Conservation (phyloP, 495 filamentous ascomycete species). For the Xanthoparmelia taractica region DNA sequence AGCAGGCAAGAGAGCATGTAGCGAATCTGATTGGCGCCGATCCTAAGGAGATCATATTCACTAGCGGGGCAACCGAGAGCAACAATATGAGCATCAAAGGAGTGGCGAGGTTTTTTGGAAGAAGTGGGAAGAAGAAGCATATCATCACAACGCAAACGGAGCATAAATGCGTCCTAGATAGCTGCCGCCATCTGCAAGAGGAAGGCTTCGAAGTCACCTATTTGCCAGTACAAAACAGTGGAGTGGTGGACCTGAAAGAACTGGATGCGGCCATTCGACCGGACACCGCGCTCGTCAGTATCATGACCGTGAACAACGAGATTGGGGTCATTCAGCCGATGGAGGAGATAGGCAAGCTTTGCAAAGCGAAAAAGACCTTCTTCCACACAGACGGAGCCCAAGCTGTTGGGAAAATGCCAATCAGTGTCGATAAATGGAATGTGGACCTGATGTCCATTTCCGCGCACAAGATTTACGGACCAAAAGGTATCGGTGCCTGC, state of each 20-base stretch:
- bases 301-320: conserved; percentile 99
- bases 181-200: conserved; percentile 90
- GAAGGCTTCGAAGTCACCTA: conserved; percentile 96
- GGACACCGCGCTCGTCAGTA: conserved; percentile 84
- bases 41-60: conserved; percentile 97
- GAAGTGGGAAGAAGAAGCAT: conserved; percentile 93
- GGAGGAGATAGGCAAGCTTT: conserved; percentile 87
- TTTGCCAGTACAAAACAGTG: conserved; percentile 77
- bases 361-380: conserved; percentile 85
- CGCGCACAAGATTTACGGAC: conserved; percentile 98
- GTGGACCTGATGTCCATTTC: conserved; percentile 98
- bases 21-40: conserved; percentile 87
- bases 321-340: conserved; percentile 96
- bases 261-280: conserved; percentile 87
- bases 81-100: conserved; percentile 99
- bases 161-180: conserved; percentile 97
- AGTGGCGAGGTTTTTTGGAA: conserved; percentile 87
- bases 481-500: conserved; percentile 94
- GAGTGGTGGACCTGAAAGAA: conserved; percentile 73
- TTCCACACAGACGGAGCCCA: conserved; percentile 98
- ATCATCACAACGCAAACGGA: conserved; percentile 96
- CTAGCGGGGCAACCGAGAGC: conserved; percentile 93
- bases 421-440: conserved; percentile 95
- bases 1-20: conserved; percentile 74
- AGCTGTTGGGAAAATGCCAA: conserved; percentile 92